A percentile compares a stretch with the other conserved stretches of the same genome.
Conservation (phyloP, 2,329 filamentous ascomycete species). For the Cladosporium sp. region DNA sequence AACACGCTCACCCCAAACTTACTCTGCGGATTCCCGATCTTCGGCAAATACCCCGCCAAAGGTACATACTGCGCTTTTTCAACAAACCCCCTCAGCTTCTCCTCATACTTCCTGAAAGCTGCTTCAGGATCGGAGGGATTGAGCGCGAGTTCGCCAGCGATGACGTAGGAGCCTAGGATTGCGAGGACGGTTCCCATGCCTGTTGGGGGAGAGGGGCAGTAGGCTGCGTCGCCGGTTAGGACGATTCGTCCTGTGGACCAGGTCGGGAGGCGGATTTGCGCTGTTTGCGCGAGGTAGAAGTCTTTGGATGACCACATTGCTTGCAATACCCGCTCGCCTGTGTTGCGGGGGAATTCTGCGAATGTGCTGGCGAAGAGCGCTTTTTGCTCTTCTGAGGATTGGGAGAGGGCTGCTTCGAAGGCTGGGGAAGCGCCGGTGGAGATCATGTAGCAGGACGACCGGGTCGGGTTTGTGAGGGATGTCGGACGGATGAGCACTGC, state of each 20-base stretch:
- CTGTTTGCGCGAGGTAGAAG: slow-evolving; percentile 35
- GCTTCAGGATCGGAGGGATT: slow-evolving; percentile 7
- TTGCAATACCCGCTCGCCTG: slow-evolving; percentile 27
- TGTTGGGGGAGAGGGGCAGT: slow-evolving; percentile 38
- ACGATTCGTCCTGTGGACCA: slow-evolving; percentile 36
- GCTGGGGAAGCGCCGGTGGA: neutral
- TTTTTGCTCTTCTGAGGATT: slow-evolving; percentile 27
- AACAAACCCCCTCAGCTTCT: slow-evolving; percentile 26
- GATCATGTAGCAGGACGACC: slow-evolving; percentile 11
- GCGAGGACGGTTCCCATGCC: slow-evolving; percentile 38
- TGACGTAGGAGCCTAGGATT: slow-evolving; percentile 41
- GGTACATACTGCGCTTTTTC: slow-evolving; percentile 32
- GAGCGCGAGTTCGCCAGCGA: slow-evolving; percentile 39
- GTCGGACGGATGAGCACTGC: slow-evolving; percentile 26
- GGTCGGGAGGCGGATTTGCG: slow-evolving; percentile 32
- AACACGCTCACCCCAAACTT: slow-evolving; percentile 28
- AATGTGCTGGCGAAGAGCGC: slow-evolving; percentile 31
- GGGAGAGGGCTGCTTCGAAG: neutral
- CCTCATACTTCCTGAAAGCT: slow-evolving; percentile 21
- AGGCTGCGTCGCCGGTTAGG: slow-evolving; percentile 43
- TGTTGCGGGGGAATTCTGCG: slow-evolving; percentile 27
- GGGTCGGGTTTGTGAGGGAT: neutral
- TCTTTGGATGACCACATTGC: slow-evolving; percentile 33
- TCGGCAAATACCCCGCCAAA: slow-evolving; percentile 27
- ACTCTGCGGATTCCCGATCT: slow-evolving; percentile 28